Evolutionary conservation across 148 eudicot genomes (phyloP), one percentile per base, ranked within the genome.

Genomic region (Nyssa sinensis): DNA sequence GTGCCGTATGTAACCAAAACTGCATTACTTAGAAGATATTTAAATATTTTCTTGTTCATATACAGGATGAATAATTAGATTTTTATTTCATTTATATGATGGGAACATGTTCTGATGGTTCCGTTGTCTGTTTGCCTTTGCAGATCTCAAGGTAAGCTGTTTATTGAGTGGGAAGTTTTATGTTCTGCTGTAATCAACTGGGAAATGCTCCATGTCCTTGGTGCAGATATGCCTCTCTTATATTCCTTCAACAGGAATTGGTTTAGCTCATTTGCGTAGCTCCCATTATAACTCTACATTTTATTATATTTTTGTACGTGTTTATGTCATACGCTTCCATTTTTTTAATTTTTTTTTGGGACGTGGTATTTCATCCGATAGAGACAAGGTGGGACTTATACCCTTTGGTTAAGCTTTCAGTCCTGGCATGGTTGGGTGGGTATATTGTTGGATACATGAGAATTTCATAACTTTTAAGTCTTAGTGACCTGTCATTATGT

Each of bases 121-220:
- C 49, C 49, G 5, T 80, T 21, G 21, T 81, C 14, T 77, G 7
- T 66, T 72, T 74, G 75, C 16, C 79, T 71, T 61, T 92, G 89
- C 92, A 92, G 97, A 88, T 86, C 87, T 74, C 89, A 83, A 84
- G 97, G 97, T 92, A 76, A 80, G 83, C 76, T 76, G 74, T 76
- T 72, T 64, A 33, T 71, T 68, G 25, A 65, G 69, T 64, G 31
- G 61, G 61, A 49, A 33, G 35, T 57, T 59, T 35, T 62, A 31
- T 67, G 64, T 63, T 23, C n/a, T 32, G 67, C 74, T 44, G 14
- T 37, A 51, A 32, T 55, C 31, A 28, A 33, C 66, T 19, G 69
- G 71, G 53, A 41, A 57, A 60, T 77, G 63, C 28, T 73, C 60
- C 65, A 34, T 53, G 55, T 73, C 60, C 65, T 35, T 53, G 55